phyloP scores from a whole-genome alignment of 2,329 filamentous ascomycete genomes.

The Colletotrichum abscissum region DNA sequence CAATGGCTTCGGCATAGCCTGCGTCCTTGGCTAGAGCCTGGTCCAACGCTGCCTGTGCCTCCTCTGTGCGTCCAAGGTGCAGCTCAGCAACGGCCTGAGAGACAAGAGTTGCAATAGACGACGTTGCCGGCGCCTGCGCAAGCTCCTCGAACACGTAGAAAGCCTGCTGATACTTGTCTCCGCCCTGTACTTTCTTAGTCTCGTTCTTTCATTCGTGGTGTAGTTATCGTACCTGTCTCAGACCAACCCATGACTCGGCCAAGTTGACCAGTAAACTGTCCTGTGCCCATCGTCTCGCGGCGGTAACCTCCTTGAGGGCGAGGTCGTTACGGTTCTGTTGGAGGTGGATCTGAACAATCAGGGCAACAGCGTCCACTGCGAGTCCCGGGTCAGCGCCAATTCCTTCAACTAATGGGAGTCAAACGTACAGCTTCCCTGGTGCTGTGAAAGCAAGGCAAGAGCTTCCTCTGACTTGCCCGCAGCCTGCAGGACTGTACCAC shows the following conservation, averaged over 20 bases:
- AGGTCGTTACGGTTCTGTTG: conserved; percentile 92
- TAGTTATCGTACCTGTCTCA: conserved; percentile 76
- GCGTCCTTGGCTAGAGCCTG: conserved; percentile 82
- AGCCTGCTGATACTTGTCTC: conserved; percentile 94
- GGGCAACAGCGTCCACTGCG: conserved; percentile 78
- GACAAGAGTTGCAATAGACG: conserved; percentile 80
- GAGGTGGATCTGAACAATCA: conserved; percentile 93
- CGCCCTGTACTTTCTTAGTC: conserved; percentile 70
- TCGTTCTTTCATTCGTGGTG: background rate
- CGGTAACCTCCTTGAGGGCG: conserved; percentile 87
- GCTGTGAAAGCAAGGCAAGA: conserved; percentile 80
- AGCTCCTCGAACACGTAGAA: conserved; percentile 99
- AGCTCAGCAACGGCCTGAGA: conserved; percentile 92
- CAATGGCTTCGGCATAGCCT: conserved; percentile 78
- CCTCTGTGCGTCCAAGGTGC: conserved; percentile 87
- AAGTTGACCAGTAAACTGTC: conserved; percentile 94
- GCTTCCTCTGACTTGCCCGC: conserved; percentile 89
- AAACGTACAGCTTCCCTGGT: conserved; percentile 84
- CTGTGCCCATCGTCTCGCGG: conserved; percentile 93
- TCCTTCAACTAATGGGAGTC: background rate
- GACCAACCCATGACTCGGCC: conserved; percentile 93
- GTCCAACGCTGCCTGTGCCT: conserved; percentile 87
- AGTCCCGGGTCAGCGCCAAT: conserved; percentile 15
- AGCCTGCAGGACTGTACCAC: conserved; percentile 83
- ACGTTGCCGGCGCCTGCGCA: conserved; percentile 85